A percentile compares a stretch with the other conserved stretches of the same genome.
phyloP scores from a whole-genome alignment of 768 basidiomycete species.

The Chalciporus piperatus region DNA sequence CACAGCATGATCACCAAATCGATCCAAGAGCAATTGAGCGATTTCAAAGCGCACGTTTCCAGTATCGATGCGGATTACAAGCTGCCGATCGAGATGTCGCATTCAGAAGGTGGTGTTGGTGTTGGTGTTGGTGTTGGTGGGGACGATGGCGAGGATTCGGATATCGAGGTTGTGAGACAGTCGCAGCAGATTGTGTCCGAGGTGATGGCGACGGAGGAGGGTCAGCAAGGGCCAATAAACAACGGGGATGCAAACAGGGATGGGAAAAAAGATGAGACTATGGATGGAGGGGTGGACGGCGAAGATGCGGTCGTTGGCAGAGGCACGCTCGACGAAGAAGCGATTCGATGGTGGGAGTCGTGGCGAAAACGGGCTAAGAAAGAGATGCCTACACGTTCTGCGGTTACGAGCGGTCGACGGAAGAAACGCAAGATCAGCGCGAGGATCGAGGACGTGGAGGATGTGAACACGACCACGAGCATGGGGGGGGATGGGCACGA shows the following conservation, averaged over 20 bases:
- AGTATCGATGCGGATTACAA: constrained; percentile 48
- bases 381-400: constrained; percentile 26
- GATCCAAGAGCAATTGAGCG: constrained; percentile 86
- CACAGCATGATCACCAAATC: constrained; percentile 68
- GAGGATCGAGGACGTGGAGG: constrained; percentile 24
- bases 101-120: constrained; percentile 18
- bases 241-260: constrained; percentile 19
- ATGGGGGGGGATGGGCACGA: constrained; percentile 34
- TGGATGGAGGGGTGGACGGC: constrained; percentile 10
- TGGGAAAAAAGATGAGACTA: neutral
- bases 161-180: constrained; percentile 17
- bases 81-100: constrained; percentile 23
- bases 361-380: constrained; percentile 57
- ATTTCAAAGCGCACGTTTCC: constrained; percentile 68
- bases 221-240: neutral
- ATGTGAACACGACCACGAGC: constrained; percentile 12
- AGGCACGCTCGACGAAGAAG: constrained; percentile 50
- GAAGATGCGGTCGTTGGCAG: constrained; percentile 20
- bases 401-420: constrained; percentile 30
- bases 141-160: constrained; percentile 32
- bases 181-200: constrained; percentile 11
- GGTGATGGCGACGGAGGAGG: constrained; percentile 16
- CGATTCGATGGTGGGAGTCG: constrained; percentile 63
- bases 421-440: constrained; percentile 43
- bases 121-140: constrained; percentile 10